phyloP scores from a whole-genome alignment of 345 rosid species.

The Melaleuca quinquenervia region DNA sequence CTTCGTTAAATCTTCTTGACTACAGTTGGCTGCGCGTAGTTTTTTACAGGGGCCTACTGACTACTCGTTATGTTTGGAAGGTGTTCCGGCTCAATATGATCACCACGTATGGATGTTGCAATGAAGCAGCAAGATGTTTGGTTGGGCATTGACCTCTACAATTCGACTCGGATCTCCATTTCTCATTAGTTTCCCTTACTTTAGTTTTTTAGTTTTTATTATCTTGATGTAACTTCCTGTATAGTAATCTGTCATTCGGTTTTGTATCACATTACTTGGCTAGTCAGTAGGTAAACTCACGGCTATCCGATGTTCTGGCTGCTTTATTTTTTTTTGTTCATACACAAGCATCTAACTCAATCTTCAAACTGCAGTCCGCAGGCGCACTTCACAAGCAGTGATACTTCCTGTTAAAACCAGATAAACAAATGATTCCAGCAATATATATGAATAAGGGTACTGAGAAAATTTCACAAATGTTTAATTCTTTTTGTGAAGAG shows the following conservation, averaged over 20 bases:
- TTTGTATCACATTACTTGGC: conserved; percentile 4
- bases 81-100: not conserved
- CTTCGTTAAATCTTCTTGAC: too few species aligned
- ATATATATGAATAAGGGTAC: not conserved
- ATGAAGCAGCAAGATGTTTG: not conserved
- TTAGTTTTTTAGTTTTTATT: not conserved
- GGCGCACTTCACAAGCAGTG: conserved; percentile 35
- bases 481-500: too few species aligned
- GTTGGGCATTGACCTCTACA: not conserved
- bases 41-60: too few species aligned
- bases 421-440: not conserved
- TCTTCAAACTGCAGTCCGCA: conserved; percentile 53
- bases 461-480: not conserved
- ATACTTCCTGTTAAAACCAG: conserved; percentile 35
- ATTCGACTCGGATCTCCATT: not conserved
- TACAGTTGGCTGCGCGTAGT: too few species aligned
- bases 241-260: conserved; percentile 22
- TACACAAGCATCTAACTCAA: conserved; percentile 1
- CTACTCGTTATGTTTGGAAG: not conserved
- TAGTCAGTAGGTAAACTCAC: conserved; percentile 11
- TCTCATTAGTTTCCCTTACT: not conserved
- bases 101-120: not conserved
- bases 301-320: not conserved
- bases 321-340: not conserved
- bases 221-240: not conserved